Evolutionary conservation across 805 yeast species (phyloP), one percentile per base, ranked within the genome.

Genomic region (Candida nanaspora): DNA sequence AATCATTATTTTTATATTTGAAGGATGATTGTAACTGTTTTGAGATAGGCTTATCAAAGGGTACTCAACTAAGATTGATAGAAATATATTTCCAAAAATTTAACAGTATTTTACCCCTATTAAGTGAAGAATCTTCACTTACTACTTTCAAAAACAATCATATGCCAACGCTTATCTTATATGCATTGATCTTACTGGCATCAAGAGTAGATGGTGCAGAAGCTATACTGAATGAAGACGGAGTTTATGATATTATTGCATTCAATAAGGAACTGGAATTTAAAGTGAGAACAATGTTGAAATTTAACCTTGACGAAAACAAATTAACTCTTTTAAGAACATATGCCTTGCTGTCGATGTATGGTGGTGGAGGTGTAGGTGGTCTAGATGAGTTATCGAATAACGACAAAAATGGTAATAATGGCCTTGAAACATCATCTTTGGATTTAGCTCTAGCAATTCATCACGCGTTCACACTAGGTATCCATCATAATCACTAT

Each of bases 151-250:
- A 55, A 45, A 41, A 55, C 46, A 40, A 65, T 53, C 44, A 59
- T 54, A 49, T 68, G 57, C 52, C 74, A 55, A 66, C 68, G 8
- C 47, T 68, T 16, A 54, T 70, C 25, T 43, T 64, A 16, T 70
- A 69, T 41, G 69, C 74, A 1, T 63, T 71, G 29, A 54, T 70
- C n/a, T 49, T 70, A 18, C 60, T 57, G 11, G 66, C 72, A 0
- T 63, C 71, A 9, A 51, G 71, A 16, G 70, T 70, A 41, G 62
- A 63, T 1, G 49, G 54, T 13, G 67, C 70, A 7, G 47, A 45
- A 13, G 46, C 45, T 27, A 52, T 51, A 28, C 43, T 66, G 5
- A 55, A 51, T 10, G 44, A 46, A 16, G 62, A 59, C 8, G 42
- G 46, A 6, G 33, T 35, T 16, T 21, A 28, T 6, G 46, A 50